Base-by-base conservation (phyloP, 331 rosid genomes). In the Spiraea crenata region DNA sequence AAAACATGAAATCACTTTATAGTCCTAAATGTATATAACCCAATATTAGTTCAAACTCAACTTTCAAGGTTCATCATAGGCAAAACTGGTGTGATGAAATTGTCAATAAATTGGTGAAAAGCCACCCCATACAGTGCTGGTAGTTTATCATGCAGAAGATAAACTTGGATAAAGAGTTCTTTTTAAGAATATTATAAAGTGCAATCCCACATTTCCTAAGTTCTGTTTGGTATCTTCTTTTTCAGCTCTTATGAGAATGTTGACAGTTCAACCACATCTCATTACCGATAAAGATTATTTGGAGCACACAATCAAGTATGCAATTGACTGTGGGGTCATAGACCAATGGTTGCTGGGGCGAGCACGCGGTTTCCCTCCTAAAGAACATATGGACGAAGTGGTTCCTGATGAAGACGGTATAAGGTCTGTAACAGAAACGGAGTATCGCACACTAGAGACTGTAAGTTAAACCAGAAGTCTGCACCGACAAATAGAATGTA, bases 301-400 rank as follows among this genome's bases (percentile, higher is more conserved):
- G 57, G 89, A 86, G 82, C 91, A 74, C 65, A 59, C 88, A 45
- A 83, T 93, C 78, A 84, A 72, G 80, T 89, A 85, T 82, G 99
- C 99, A 61, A 89, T 91, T 61, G 65, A 91, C 37, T 89, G 97
- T 57, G 99, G 99, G 12, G 83, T 91, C 73, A 85, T 80, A 41
- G 97, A 93, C 79, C 97, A 93, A 76, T 93, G 99, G 99, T 61
- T 69, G 34, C 89, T 80, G 0, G 97, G 91, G 15, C 85, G 86
- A 46, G 72, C 59, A 1, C 75, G 84, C 0, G 99, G 96, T 61
- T 86, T 81, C 82, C 99, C 97, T 77, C 96, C 95, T 1, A 67
- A 57, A 5, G 96, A 93, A 47, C 91, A 74, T n/a, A 76, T 40
- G 72, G 96, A 89, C 51, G 81, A 85, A 57, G 78, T 85, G 62